Conservation (phyloP, 164 flowering plant species). For the Litsea cubeba region DNA sequence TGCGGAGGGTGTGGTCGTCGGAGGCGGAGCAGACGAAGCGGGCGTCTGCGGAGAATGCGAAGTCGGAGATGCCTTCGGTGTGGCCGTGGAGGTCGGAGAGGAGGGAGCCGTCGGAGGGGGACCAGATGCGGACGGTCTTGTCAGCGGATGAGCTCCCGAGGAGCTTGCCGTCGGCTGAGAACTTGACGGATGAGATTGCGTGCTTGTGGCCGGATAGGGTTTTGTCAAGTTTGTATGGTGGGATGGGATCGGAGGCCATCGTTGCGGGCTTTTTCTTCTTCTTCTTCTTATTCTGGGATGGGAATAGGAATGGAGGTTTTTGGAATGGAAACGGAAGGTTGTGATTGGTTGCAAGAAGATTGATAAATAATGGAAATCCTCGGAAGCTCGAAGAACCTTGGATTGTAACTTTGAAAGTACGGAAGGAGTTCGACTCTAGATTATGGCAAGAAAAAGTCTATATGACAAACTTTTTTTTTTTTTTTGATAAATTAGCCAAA, state of each 20-base stretch:
- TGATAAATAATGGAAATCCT: neutral
- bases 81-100: conserved; percentile 59
- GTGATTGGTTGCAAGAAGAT: too few species aligned
- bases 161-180: conserved; percentile 79
- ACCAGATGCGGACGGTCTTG: conserved; percentile 59
- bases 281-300: neutral
- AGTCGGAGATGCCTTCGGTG: conserved; percentile 76
- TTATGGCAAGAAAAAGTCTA: too few species aligned
- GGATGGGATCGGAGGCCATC: conserved; percentile 9
- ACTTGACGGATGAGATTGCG: conserved; percentile 80
- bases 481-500: too few species aligned
- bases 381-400: neutral
- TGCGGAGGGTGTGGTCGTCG: conserved; percentile 81
- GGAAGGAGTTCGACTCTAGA: neutral
- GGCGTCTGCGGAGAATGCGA: conserved; percentile 81
- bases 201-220: conserved; percentile 77
- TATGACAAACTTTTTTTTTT: too few species aligned
- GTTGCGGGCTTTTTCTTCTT: too few species aligned
- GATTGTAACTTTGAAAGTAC: neutral
- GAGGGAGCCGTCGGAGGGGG: conserved; percentile 31
- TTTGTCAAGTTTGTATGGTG: conserved; percentile 51
- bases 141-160: conserved; percentile 87
- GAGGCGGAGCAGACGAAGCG: conserved; percentile 79
- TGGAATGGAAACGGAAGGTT: neutral
- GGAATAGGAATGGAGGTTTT: neutral